Evolutionary conservation across 352 stramenopile species (phyloP).

Genomic region (Globisporangium yorkense): DNA sequence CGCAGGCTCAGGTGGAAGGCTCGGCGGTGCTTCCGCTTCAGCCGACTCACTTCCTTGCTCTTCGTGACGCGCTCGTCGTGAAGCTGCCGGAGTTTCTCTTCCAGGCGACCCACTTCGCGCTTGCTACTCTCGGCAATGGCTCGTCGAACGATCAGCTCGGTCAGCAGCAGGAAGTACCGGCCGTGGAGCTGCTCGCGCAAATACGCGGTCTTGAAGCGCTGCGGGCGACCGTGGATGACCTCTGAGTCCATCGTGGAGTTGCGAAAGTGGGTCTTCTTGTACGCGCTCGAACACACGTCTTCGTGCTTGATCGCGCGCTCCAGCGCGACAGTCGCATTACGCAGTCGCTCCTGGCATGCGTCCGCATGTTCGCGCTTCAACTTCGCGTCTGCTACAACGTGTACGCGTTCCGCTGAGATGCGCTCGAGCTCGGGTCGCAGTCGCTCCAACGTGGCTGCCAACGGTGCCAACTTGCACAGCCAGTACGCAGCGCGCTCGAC

Average conservation of each 20-base stretch:
- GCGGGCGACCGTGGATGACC: conserved; percentile 55
- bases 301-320: conserved; percentile 28
- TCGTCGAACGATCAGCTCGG: conserved; percentile 42
- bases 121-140: conserved; percentile 42
- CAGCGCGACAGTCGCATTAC: conserved; percentile 28
- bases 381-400: conserved; percentile 49
- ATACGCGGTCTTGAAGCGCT: conserved; percentile 61
- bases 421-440: conserved; percentile 40
- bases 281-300: conserved; percentile 23
- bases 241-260: conserved; percentile 65
- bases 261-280: conserved; percentile 38
- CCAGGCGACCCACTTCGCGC: conserved; percentile 30
- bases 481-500: conserved; percentile 38
- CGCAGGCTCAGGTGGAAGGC: conserved; percentile 35
- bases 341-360: conserved; percentile 30
- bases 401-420: conserved; percentile 38
- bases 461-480: conserved; percentile 12
- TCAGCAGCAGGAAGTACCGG: conserved; percentile 54
- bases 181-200: conserved; percentile 45
- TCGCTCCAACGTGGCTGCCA: conserved; percentile 23
- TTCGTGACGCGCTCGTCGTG: conserved; percentile 41
- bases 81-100: conserved; percentile 25
- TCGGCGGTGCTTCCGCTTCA: conserved; percentile 47
- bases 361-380: conserved; percentile 40
- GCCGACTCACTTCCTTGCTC: conserved; percentile 35